Evolutionary conservation across 352 stramenopile species (phyloP), one percentile per base, ranked within the genome.

Genomic region (Phytopythium sindhum): DNA sequence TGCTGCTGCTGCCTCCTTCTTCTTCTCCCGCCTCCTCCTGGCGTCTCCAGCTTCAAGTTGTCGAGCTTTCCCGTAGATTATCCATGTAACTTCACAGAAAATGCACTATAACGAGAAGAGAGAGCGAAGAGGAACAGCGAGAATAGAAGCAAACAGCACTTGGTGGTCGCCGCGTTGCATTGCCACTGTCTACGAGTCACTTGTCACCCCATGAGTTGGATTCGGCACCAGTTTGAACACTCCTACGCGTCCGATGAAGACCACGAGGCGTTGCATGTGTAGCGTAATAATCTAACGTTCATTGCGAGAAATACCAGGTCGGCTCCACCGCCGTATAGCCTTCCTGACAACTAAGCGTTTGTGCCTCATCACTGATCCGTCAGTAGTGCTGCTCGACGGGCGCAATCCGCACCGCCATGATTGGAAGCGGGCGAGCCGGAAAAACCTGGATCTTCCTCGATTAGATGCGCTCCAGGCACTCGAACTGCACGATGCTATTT

Each of bases 401-500:
- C n/a, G 39, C 39, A n/a, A 45, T 45, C 39, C 39, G 39, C 39
- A n/a, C 17, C 10, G 9, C 35, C 7, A 17, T 10, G 44, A 31
- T 23, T 31, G 42, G 42, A 8, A 29, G n/a, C 23, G 45, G 45
- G 24, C n/a, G 31, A 17, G 52, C 15, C 33, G 42, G 29, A 28
- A 1, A 14, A 28, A 19, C 1, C 11, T 17, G 7, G 29, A 53
- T 70, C 17, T 39, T 58, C 53, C 15, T 33, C 26, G 57, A 35
- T 77, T 88, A 90, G 67, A 94, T 80, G 55, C 74, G 75, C 64
- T 96, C 88, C 19, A 96, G 75, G 67, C 86, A 95, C 66, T 96
- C 88, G 57, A 96, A 94, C 70, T 96, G 87, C 61, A 96, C 86
- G 61, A 96, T 94, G 63, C 88, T 96, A 75, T 95, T 96, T 60